These are phyloP conservation scores for Neurospora cerealis DNA, from an alignment of 495 filamentous ascomycete genomes.

Conservation along the genomic window DNA sequence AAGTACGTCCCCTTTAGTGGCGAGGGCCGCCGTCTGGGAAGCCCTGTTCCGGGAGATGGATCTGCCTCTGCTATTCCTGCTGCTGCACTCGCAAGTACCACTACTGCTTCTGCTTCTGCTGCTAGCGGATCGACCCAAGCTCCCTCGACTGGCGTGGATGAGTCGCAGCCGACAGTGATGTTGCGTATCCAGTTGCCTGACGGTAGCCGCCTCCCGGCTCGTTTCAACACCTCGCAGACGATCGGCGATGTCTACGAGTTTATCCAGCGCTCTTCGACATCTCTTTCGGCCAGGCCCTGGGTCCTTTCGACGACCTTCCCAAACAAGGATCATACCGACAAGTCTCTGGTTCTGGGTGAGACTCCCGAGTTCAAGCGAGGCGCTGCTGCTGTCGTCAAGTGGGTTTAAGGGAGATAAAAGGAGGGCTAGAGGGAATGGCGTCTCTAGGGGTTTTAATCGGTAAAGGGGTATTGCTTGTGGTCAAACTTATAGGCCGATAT, in stretches of 20 bases:
- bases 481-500: background rate
- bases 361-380: slow-evolving; percentile 70
- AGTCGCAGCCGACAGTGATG: slow-evolving; percentile 64
- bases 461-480: background rate
- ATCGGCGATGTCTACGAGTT: slow-evolving; percentile 87
- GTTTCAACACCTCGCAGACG: slow-evolving; percentile 89
- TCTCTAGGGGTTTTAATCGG: background rate
- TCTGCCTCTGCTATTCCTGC: slow-evolving; percentile 25
- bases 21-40: slow-evolving; percentile 77
- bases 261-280: slow-evolving; percentile 56
- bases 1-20: slow-evolving; percentile 83
- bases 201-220: slow-evolving; percentile 71
- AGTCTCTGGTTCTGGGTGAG: slow-evolving; percentile 57
- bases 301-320: slow-evolving; percentile 93
- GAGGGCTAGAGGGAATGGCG: background rate
- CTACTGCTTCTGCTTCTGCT: slow-evolving; percentile 32
- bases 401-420: slow-evolving; percentile 38
- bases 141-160: slow-evolving; percentile 50
- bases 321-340: slow-evolving; percentile 81
- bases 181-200: slow-evolving; percentile 87
- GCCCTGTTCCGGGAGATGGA: slow-evolving; percentile 64
- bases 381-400: slow-evolving; percentile 85
- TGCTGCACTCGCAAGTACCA: slow-evolving; percentile 20
- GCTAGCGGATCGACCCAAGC: slow-evolving; percentile 23
- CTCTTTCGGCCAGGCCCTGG: slow-evolving; percentile 52